phyloP scores from a whole-genome alignment of 23 red algal species.

The Gracilaria caudata region DNA sequence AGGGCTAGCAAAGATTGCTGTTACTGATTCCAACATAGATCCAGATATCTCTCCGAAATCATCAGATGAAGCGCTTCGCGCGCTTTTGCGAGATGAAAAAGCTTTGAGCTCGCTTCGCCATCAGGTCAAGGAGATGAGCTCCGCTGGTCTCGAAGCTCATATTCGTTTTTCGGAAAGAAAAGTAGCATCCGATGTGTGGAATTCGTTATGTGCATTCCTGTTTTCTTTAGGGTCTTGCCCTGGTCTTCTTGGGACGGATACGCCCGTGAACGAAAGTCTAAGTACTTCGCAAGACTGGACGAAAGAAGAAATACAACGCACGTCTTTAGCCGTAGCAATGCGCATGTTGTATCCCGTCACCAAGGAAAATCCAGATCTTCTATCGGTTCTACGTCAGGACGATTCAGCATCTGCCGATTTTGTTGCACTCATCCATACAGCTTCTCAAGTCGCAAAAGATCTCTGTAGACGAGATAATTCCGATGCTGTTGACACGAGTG shows the following conservation, averaged over 20 bases:
- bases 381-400: conserved; percentile 43
- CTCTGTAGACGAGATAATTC: conserved; percentile 12
- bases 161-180: conserved; percentile 1
- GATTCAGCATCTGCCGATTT: conserved; percentile 39
- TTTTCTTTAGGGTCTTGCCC: conserved; percentile 39
- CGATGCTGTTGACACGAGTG: neutral
- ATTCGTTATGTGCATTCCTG: conserved; percentile 40
- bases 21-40: conserved; percentile 25
- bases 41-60: neutral
- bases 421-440: conserved; percentile 53
- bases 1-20: too few species aligned
- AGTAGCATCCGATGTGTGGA: conserved; percentile 62
- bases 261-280: neutral
- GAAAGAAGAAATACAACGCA: conserved; percentile 51
- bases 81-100: conserved; percentile 24
- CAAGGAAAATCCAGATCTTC: conserved; percentile 13
- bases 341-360: conserved; percentile 40
- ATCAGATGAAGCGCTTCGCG: conserved; percentile 13
- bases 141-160: neutral
- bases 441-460: conserved; percentile 42
- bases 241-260: neutral
- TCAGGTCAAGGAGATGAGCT: conserved; percentile 29
- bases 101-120: neutral
- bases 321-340: conserved; percentile 28
- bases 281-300: conserved; percentile 43